Evolutionary conservation across 116 monocot genomes (phyloP).

Genomic region (Papilionanthe hybrid): DNA sequence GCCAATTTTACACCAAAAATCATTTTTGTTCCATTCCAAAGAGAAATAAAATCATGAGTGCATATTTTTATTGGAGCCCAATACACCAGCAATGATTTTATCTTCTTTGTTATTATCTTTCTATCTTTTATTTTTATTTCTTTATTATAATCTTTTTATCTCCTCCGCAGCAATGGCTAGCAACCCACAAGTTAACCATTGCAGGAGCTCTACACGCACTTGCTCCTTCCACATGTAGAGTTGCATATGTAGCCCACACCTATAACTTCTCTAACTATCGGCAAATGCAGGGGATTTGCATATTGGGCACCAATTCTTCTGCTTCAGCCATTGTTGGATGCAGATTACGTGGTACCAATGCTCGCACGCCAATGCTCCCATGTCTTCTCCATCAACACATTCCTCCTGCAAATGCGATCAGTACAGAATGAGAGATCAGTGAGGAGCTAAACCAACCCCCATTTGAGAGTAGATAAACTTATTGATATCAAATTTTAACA

Average conservation of each 20-base stretch:
- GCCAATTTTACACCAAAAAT: neutral
- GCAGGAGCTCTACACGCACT: too few species aligned
- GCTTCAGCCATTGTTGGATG: conserved; percentile 17
- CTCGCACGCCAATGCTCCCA: conserved; percentile 13
- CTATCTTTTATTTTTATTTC: neutral
- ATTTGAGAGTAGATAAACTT: too few species aligned
- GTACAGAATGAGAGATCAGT: neutral
- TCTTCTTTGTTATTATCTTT: neutral
- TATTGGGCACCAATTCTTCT: conserved; percentile 29
- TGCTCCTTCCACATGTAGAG: too few species aligned
- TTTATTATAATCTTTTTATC: too few species aligned
- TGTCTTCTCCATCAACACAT: conserved; percentile 19
- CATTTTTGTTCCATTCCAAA: neutral
- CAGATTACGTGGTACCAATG: conserved; percentile 19
- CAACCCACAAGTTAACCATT: neutral
- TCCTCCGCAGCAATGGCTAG: neutral
- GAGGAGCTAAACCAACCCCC: too few species aligned
- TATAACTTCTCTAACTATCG: too few species aligned
- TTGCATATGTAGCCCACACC: too few species aligned
- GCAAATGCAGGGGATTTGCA: conserved; percentile 15
- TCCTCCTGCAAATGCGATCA: conserved; percentile 12
- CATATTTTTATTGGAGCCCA: neutral
- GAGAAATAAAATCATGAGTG: neutral
- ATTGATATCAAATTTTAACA: too few species aligned
- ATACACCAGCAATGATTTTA: neutral